Evolutionary conservation across 1,284 basidiomycete species (phyloP), one percentile per base, ranked within the genome.

Genomic region (Cystobasidium sp.): DNA sequence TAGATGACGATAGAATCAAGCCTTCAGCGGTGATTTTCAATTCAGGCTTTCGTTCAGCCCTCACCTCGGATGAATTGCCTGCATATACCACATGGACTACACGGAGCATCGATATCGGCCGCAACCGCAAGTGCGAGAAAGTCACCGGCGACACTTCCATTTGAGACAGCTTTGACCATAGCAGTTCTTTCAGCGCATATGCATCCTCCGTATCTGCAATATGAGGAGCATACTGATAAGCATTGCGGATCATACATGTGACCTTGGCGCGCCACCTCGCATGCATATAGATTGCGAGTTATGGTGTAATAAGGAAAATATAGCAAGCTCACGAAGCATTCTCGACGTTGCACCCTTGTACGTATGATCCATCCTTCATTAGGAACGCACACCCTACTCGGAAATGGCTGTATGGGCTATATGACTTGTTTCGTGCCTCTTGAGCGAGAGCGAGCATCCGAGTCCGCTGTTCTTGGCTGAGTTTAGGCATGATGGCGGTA

Each of bases 141-240:
- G 1, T 85, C 84, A 8, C 83, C 85, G 18, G 83, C 91, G 91
- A 75, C 92, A 88, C n/a, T 46, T 18, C 56, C 62, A 18, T 41
- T 18, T 43, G 12, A 72, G 31, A 59, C 63, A 39, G 71, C 72
- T n/a, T 67, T 56, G 52, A 44, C 64, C 65, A 95, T 85, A 0
- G 93, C 93, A 0, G 92, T 94, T 43, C 93, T 85, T 81, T 97
- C 93, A 0, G 93, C 94, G 78, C 93, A 97, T 75, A 95, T 93
- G 0, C 81, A 82, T 0, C 80, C 83, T 8, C 83, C 84, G 37
- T 73, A 73, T 12, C 58, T 84, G 39, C 16, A 43, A n/a, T 52
- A 5, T 10, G 8, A 39, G 41, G 8, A 59, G 2, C 9, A 37
- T 37, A 7, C 53, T 56, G 22, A 43, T 14, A n/a, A 18, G 37